Percentiles rank a stretch among this genome's conserved stretches.
phyloP scores from a whole-genome alignment of 106 monocot species.

The Posidonia australis region DNA sequence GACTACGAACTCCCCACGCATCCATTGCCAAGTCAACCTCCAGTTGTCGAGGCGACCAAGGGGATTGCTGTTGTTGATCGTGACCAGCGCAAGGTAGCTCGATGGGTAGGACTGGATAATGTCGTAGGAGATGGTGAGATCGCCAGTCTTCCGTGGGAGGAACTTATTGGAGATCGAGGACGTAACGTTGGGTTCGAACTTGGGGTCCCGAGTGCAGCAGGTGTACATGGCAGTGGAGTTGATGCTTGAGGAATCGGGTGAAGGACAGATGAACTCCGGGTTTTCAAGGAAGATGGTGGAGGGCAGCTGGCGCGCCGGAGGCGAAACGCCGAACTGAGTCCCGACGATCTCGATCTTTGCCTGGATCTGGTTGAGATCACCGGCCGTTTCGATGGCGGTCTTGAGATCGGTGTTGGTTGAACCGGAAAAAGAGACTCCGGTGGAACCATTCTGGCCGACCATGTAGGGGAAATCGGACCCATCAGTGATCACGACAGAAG shows the following conservation, averaged over 20 bases:
- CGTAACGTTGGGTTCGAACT: constrained; percentile 8
- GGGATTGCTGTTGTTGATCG: constrained; percentile 41
- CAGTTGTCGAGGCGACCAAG: constrained; percentile 81
- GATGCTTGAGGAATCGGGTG: background rate
- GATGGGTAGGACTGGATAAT: constrained; percentile 47
- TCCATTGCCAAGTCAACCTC: constrained; percentile 79
- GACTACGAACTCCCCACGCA: constrained; percentile 58
- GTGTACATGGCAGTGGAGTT: constrained; percentile 6
- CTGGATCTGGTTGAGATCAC: constrained; percentile 44
- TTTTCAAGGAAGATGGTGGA: constrained; percentile 11
- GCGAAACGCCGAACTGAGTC: constrained; percentile 7
- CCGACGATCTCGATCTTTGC: constrained; percentile 23
- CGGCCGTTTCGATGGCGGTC: constrained; percentile 65
- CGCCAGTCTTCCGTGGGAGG: constrained; percentile 42
- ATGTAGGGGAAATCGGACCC: constrained; percentile 45
- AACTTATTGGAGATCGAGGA: constrained; percentile 10
- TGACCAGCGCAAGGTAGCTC: constrained; percentile 65
- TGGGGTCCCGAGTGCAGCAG: constrained; percentile 18
- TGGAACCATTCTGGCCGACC: constrained; percentile 15
- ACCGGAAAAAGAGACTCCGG: constrained; percentile 52
- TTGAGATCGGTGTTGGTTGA: constrained; percentile 52
- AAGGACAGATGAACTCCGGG: constrained; percentile 37
- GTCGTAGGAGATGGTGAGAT: constrained; percentile 66
- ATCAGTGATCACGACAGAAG: constrained; percentile 38
- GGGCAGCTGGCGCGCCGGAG: constrained; percentile 2